phyloP scores from a whole-genome alignment of 345 rosid genomes.

The Iberis pinnata region DNA sequence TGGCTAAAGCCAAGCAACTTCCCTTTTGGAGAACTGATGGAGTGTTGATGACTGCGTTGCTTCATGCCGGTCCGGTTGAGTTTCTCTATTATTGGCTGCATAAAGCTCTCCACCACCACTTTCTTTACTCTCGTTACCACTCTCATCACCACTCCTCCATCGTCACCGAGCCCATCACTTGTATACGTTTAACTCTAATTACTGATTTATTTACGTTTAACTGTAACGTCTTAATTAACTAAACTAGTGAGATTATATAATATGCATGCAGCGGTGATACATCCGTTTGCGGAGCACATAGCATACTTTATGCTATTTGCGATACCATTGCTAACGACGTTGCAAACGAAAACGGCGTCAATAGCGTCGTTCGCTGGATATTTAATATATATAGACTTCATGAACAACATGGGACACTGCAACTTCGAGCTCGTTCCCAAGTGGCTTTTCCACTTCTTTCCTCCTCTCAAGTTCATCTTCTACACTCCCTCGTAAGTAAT shows the following conservation, averaged over 20 bases:
- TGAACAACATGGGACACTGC: not conserved
- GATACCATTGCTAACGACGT: slow-evolving; percentile 32
- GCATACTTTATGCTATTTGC: slow-evolving; percentile 44
- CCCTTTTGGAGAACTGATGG: slow-evolving; percentile 63
- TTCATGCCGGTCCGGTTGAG: slow-evolving; percentile 76
- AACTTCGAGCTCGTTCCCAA: not conserved
- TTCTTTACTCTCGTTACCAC: slow-evolving; percentile 74
- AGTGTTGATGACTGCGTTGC: slow-evolving; percentile 23
- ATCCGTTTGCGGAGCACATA: slow-evolving; percentile 59
- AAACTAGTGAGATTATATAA: too few relatives aligned
- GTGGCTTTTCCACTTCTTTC: not conserved
- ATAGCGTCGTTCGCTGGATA: slow-evolving; percentile 25
- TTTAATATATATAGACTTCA: slow-evolving; percentile 37
- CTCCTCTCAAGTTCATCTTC: not conserved
- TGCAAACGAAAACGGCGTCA: slow-evolving; percentile 34
- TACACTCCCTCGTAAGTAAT: not conserved
- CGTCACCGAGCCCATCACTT: slow-evolving; percentile 69
- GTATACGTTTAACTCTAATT: slow-evolving; percentile 27
- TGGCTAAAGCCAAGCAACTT: slow-evolving; percentile 32
- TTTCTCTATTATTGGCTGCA: slow-evolving; percentile 80
- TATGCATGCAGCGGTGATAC: slow-evolving; percentile 46
- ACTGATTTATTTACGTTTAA: too few relatives aligned
- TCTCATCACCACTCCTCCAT: slow-evolving; percentile 86
- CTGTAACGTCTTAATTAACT: too few relatives aligned
- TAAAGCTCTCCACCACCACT: slow-evolving; percentile 70